Conservation (phyloP, 805 yeast species). For the Komagataella ulmi region DNA sequence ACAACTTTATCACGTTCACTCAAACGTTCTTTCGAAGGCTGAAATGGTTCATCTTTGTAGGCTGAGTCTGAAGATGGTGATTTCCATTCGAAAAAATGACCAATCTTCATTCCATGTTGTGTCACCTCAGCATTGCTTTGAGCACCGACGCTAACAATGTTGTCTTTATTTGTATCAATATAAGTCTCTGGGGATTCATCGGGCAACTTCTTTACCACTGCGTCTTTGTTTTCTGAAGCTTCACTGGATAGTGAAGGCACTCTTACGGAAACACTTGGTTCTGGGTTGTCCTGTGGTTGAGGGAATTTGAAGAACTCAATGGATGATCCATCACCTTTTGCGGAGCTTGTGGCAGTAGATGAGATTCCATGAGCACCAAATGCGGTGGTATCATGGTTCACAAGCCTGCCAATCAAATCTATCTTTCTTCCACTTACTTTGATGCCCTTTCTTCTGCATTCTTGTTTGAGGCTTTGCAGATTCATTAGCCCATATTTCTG, state of each 20-base stretch:
- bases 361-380: conserved; percentile 2
- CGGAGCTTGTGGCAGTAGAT: conserved; percentile 13
- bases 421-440: conserved; percentile 49
- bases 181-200: neutral
- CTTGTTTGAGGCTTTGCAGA: conserved; percentile 38
- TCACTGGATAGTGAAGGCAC: conserved; percentile 15
- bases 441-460: conserved; percentile 47
- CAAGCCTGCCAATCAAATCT: conserved; percentile 32
- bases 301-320: conserved; percentile 46
- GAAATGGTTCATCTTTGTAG: neutral
- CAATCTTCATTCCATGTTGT: neutral
- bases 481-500: conserved; percentile 27
- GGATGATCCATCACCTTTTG: conserved; percentile 44
- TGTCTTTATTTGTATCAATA: neutral
- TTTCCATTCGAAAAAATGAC: neutral
- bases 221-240: conserved; percentile 9
- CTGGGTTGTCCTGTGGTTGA: conserved; percentile 12
- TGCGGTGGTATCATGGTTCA: conserved; percentile 4
- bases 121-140: neutral
- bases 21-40: neutral
- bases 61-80: neutral
- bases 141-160: neutral
- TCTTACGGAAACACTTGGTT: conserved; percentile 10
- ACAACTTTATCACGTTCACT: neutral
- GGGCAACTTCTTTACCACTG: conserved; percentile 1